Base-by-base conservation (phyloP, 345 rosid genomes). In the Eucalyptus pauciflora region DNA sequence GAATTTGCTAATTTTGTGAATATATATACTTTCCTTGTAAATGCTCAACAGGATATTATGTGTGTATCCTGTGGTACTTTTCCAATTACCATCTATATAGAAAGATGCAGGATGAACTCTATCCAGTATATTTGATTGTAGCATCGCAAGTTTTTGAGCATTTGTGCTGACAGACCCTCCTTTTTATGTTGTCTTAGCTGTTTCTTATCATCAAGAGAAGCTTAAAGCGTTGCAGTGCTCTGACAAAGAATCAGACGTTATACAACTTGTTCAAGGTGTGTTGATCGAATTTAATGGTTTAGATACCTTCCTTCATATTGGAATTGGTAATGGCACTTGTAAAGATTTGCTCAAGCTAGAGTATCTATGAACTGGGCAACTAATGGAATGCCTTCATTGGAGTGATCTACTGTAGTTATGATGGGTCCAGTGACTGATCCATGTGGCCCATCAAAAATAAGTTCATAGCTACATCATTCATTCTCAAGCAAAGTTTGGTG, bases 161-260 rank as follows among this genome's bases (percentile, higher is more conserved):
- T 71, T 37, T 71, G 83, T 29, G 31, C 20, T 62, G 56, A 87
- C 52, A 13, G 41, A 81, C 13, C 64, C 6, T 31, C 54, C 49
- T 80, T 87, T 58, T 89, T 43, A 88, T 88, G 31, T 89, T 85
- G 41, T 86, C 87, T 90, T 90, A 98, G 99, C 90, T 97, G 93
- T 97, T 98, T 93, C 93, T 95, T 85, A 94, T 96, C 87, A 97
- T 98, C 93, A 98, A 97, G 91, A 95, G 98, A 94, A 98, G 99
- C 96, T 93, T 98, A 93, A 98, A 98, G 94, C 95, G 99, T 71
- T 98, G 99, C 94, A 96, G 95, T 93, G 93, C 95, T 90, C 93
- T 97, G 89, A 97, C 97, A 90, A 97, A 96, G 94, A 96, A 91
- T 93, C 98, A 97, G 92, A 96, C 99, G 14, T 90, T 98, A 87